A percentile compares a stretch with the other conserved stretches of the same genome.
Evolutionary conservation across 495 filamentous ascomycete species (phyloP).

Genomic region (Penicillium canariense): DNA sequence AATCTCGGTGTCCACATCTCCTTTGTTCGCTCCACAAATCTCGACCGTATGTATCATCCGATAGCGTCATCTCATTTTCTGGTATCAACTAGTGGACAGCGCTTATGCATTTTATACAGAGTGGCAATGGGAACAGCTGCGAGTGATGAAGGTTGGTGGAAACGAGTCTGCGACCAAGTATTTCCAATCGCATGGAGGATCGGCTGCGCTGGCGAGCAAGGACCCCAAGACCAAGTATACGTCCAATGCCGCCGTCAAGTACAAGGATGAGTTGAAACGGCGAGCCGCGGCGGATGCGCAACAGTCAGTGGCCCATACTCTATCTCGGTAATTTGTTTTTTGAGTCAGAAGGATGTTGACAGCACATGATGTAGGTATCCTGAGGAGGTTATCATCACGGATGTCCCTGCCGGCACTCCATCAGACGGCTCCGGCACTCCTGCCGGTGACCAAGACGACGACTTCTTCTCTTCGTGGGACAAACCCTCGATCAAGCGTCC

Average conservation of each 20-base stretch:
- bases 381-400: constrained; percentile 80
- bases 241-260: constrained; percentile 86
- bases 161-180: constrained; percentile 98
- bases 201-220: constrained; percentile 90
- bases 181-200: constrained; percentile 93
- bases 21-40: constrained; percentile 96
- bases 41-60: constrained; percentile 76
- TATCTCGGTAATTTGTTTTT: constrained; percentile 3
- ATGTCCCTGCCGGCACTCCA: constrained; percentile 58
- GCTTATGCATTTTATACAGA: constrained; percentile 52
- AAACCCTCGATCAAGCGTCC: constrained; percentile 96
- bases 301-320: constrained; percentile 54
- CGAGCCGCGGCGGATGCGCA: constrained; percentile 75
- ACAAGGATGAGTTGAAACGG: constrained; percentile 91
- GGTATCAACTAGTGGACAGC: not conserved
- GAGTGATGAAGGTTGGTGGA: constrained; percentile 97
- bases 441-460: constrained; percentile 74
- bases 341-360: constrained; percentile 11
- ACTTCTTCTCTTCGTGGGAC: constrained; percentile 99
- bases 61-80: not conserved
- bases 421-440: constrained; percentile 68
- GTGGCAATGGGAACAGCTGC: constrained; percentile 99
- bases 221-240: constrained; percentile 95
- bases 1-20: constrained; percentile 94
- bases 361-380: constrained; percentile 61